Base-by-base conservation (phyloP, 306 rosid genomes). In the Cucurbita moschata region DNA sequence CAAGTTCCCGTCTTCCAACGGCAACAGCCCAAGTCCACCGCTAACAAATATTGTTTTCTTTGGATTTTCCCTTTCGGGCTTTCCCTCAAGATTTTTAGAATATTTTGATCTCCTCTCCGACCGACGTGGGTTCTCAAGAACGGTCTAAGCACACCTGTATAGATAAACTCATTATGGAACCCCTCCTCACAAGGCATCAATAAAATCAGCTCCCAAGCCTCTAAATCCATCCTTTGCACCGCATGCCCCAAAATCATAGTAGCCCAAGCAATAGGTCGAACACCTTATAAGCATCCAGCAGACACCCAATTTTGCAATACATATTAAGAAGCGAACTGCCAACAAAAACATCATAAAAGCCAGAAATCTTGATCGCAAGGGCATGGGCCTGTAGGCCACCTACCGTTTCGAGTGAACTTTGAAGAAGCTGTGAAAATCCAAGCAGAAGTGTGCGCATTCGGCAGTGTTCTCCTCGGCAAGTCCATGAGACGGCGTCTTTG, bases 251-350 rank as follows among this genome's bases (percentile, higher is more conserved):
- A 90, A 75, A 90, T 82, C 86, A 92, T 83, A 4, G 96, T 84
- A 13, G 96, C 87, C 96, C 91, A 92, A n/a, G 96, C 80, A 78
- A 90, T 96, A 2, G 81, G 43, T 88, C 98, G 56, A 90, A 92
- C 87, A 92, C 53, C 76, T 87, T 83, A 18, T 87, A 96, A 11
- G 96, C 96, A 9, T 92, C 88, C 0, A 10, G 44, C 0, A 92
- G 56, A 35, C 78, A 46, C 57, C 96, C 86, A 61, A 75, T 74
- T 43, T 90, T 89, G 15, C 92, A 90, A 5, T 88, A 88, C 86
- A 90, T 40, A 18, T 85, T 89, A 0, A 92, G 76, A 3, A 88
- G 86, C 53, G 91, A 92, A 43, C 96, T 89, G 6, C 92, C 92
- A 2, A 86, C 96, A 53, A 84, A 92, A n/a, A 87, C 98, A 61